These are phyloP conservation scores for Glebionis coronaria DNA, from an alignment of 129 eudicot genomes.

Conservation along the genomic window DNA sequence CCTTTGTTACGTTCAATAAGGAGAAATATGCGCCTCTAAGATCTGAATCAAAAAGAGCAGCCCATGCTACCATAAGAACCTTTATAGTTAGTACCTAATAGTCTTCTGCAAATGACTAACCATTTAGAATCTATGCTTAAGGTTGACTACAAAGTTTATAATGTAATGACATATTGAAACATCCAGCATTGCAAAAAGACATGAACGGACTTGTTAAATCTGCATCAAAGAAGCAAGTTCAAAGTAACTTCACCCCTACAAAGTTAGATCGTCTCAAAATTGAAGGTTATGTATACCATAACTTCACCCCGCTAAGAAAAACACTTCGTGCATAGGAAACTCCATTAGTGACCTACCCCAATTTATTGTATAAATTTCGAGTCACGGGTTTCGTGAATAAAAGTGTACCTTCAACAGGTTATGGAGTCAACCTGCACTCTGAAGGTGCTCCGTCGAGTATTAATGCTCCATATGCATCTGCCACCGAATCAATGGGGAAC, in stretches of 20 bases:
- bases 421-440: too few species aligned
- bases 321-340: too few species aligned
- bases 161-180: not conserved
- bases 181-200: not conserved
- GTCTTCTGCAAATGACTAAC: not conserved
- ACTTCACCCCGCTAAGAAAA: too few species aligned
- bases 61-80: slow-evolving; percentile 51
- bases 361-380: too few species aligned
- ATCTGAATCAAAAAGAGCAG: slow-evolving; percentile 96
- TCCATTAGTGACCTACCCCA: too few species aligned
- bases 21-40: slow-evolving; percentile 98
- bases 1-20: slow-evolving; percentile 87
- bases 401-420: too few species aligned
- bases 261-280: slow-evolving; percentile 89
- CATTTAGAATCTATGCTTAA: not conserved
- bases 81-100: not conserved
- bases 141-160: not conserved
- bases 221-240: slow-evolving; percentile 99
- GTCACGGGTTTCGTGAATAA: too few species aligned
- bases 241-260: slow-evolving; percentile 74
- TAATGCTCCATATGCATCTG: too few species aligned
- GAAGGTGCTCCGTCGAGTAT: too few species aligned
- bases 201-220: slow-evolving; percentile 78
- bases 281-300: too few species aligned
- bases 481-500: too few species aligned